A percentile compares a stretch with the other conserved stretches of the same genome.
Conservation (phyloP, 73 alveolate species). For the Paramecium biaurelia region DNA sequence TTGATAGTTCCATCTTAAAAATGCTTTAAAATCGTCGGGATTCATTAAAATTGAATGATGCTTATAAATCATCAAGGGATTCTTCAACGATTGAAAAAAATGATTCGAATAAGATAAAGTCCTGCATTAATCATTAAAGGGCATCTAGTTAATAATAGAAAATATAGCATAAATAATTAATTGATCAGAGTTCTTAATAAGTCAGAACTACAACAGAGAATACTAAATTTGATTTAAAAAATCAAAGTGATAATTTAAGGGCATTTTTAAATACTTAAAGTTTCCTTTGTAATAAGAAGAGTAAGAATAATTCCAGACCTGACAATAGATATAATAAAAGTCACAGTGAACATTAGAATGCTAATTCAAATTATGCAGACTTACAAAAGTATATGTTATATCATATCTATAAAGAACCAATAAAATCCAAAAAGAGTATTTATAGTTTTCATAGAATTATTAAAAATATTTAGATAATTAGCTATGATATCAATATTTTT, state of each 20-base stretch:
- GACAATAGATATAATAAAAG: neutral
- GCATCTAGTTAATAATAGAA: neutral
- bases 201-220: neutral
- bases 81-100: neutral
- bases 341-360: neutral
- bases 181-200: neutral
- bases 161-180: neutral
- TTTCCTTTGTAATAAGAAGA: neutral
- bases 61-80: neutral
- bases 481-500: neutral
- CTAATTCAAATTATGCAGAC: neutral
- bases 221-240: neutral
- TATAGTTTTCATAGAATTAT: neutral
- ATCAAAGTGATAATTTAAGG: neutral
- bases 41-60: neutral
- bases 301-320: neutral
- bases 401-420: neutral
- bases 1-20: neutral
- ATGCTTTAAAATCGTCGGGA: neutral
- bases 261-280: neutral
- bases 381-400: neutral
- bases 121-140: neutral
- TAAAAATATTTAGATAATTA: slow-evolving; percentile 3
- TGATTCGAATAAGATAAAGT: neutral
- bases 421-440: neutral